phyloP scores from a whole-genome alignment of 2,329 filamentous ascomycete genomes.

The Apiospora phragmitis region DNA sequence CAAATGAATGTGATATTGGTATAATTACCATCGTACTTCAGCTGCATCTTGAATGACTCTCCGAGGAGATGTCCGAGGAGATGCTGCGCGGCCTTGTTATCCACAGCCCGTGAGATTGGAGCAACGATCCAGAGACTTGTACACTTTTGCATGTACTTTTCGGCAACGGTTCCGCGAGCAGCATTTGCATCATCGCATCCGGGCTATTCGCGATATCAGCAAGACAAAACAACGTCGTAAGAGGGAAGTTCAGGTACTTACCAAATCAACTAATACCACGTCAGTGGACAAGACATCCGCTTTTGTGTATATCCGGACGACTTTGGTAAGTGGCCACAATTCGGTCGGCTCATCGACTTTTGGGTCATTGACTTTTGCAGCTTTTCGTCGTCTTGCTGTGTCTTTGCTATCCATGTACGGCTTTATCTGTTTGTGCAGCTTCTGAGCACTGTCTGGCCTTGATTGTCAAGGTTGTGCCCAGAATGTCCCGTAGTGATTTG shows the following conservation, averaged over 20 bases:
- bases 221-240: background rate
- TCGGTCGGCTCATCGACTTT: background rate
- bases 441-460: background rate
- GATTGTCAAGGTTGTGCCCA: background rate
- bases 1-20: constrained; percentile 53
- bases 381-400: constrained; percentile 26
- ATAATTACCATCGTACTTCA: constrained; percentile 59
- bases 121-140: constrained; percentile 58
- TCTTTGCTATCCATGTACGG: constrained; percentile 57
- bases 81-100: constrained; percentile 59
- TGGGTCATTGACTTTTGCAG: background rate
- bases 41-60: constrained; percentile 57
- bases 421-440: constrained; percentile 36
- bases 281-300: constrained; percentile 51
- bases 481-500: constrained; percentile 39
- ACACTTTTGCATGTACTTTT: constrained; percentile 60
- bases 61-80: constrained; percentile 56
- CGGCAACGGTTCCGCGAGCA: constrained; percentile 57
- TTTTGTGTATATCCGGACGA: constrained; percentile 49
- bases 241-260: background rate
- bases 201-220: constrained; percentile 31
- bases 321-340: constrained; percentile 44
- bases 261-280: constrained; percentile 55
- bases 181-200: constrained; percentile 61
- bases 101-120: constrained; percentile 59